phyloP scores from a whole-genome alignment of 441 rosid species.

The Arabidopsis lyrata region DNA sequence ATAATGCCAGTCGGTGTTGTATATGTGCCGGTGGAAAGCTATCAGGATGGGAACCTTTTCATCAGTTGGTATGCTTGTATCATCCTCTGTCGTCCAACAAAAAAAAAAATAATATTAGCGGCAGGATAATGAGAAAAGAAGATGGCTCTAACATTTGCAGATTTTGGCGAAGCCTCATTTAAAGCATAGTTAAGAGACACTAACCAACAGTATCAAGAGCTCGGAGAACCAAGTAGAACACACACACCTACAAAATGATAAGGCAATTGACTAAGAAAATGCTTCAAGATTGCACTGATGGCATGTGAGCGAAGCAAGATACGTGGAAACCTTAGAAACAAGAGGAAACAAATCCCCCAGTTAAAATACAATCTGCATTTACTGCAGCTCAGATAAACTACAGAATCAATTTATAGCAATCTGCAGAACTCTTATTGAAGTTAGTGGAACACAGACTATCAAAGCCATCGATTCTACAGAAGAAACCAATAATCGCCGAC shows the following conservation, averaged over 20 bases:
- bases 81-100: conserved; percentile 86
- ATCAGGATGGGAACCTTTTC: conserved; percentile 86
- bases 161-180: conserved; percentile 1
- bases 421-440: background rate
- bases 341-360: too few species aligned
- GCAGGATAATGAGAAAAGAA: conserved; percentile 6
- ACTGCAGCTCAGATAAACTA: background rate
- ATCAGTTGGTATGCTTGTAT: conserved; percentile 84
- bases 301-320: conserved; percentile 12
- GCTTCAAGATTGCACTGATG: conserved; percentile 18
- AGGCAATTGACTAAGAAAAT: conserved; percentile 3
- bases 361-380: background rate
- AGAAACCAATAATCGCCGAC: background rate
- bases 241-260: conserved; percentile 69
- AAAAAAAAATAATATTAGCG: conserved; percentile 1
- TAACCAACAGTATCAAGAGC: conserved; percentile 98
- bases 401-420: background rate
- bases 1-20: conserved; percentile 82
- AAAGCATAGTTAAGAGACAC: conserved; percentile 46
- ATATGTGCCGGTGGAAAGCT: conserved; percentile 82
- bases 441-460: conserved; percentile 1
- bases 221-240: conserved; percentile 96
- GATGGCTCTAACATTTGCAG: conserved; percentile 12
- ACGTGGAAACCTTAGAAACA: too few species aligned
- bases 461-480: conserved; percentile 14